Base-by-base conservation (phyloP, 1,284 basidiomycete genomes). In the Heterobasidion parviporum region DNA sequence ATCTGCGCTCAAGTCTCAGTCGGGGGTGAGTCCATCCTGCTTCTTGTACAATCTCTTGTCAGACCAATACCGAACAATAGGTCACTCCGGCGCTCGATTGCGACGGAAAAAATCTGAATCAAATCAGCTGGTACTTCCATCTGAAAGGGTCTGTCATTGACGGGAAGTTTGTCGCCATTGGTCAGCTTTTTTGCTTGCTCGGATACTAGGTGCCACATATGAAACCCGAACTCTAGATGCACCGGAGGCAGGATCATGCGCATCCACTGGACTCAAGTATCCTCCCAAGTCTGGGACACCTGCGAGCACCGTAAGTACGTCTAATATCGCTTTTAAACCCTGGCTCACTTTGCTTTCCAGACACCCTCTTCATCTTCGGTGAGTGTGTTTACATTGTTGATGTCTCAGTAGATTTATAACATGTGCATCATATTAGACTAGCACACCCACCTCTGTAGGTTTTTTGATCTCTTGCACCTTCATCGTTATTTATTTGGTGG, bases 121-220 rank as follows among this genome's bases (percentile, higher is more conserved):
- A 75, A 47, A 81, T 85, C 54, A 78, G 75, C 56, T 89, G 80
- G 75, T 89, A 87, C 66, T 89, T 82, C 72, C 77, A 86, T 62
- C 59, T 89, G 56, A 71, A 77, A 62, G 87, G 87, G 20, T 86
- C 84, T 10, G 62, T 82, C 49, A 76, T 88, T 47, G 84, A 87
- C 60, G 87, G 87, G 5, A 63, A 64, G 1, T 87, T 88, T 61
- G 69, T 81, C 38, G 74, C 78, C 2, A 85, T 87, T 53, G 64
- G 85, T 87, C 59, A 53, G 75, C 66, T 10, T 41, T 52, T 15
- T 41, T 33, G 1, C 20, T 9, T 34, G 14, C 14, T 50, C 7
- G 18, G 34, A n/a, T 48, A 18, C 50, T 49, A 38, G 49, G 49
- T 18, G n/a, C 8, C 16, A 7, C 2, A 15, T 33, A 9, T 15